Base-by-base conservation (phyloP, 2,329 filamentous ascomycete species). In the Ophiostoma triangulosporum region DNA sequence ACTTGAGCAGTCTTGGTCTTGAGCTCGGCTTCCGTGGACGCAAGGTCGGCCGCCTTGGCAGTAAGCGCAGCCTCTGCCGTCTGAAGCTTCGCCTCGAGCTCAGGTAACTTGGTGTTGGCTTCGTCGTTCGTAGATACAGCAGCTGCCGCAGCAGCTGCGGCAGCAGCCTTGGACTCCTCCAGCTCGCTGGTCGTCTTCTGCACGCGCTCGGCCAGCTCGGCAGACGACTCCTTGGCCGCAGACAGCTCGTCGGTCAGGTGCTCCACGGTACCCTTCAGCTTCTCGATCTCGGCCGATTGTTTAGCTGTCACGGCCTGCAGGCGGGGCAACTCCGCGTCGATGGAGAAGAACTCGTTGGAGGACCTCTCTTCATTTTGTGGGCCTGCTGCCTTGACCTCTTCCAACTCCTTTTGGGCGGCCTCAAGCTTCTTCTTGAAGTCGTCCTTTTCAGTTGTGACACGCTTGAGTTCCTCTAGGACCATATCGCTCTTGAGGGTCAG, bases 381-480 rank as follows among this genome's bases (percentile, higher is more conserved):
- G 45, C 68, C 67, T 3, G 62, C 62, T 31, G 66, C 61, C 56
- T 70, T 68, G 12, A 70, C 55, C 35, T 73, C 70, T 20, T 76
- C 73, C 12, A 87, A 66, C 63, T 93, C 82, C 52, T 84, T 80
- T 56, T 77, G 74, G 0, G 83, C 72, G 14, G 83, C 79, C n/a
- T 85, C 80, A 2, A 82, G 70, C 65, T 86, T 88, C 68, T 84
- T 86, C 66, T 88, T 91, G 57, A 86, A 74, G 15, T 81, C 79
- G 57, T 95, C 88, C 56, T 86, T 84, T 64, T 97, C 90, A 3
- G 78, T 77, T 0, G 88, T 85, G 0, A 97, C 81, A 12, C 88
- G 77, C 69, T 94, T 96, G 54, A 96, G 73, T 68, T 98, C 93
- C 46, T 95, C 86, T 78, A 94, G 83, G 3, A 95, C 83, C 86